A percentile compares a stretch with the other conserved stretches of the same genome.
These are phyloP conservation scores for Tricholoma sp. DNA, from an alignment of 768 basidiomycete genomes.

Conservation along the genomic window DNA sequence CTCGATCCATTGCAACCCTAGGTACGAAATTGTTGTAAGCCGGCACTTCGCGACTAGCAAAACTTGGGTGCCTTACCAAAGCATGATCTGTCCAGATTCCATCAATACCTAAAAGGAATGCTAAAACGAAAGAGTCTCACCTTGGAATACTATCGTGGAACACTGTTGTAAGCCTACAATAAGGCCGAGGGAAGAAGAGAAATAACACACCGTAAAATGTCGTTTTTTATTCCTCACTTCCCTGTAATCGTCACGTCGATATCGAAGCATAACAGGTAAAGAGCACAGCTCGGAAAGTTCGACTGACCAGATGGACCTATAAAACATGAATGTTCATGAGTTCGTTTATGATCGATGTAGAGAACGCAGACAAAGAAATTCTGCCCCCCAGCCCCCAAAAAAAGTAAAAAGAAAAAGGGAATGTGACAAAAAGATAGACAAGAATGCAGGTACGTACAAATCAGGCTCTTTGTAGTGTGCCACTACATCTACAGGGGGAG, in stretches of 20 bases:
- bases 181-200: background rate
- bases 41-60: background rate
- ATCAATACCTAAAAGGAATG: conserved; percentile 15
- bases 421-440: conserved; percentile 4
- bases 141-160: conserved; percentile 64
- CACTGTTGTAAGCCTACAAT: background rate
- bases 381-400: background rate
- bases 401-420: too few relatives aligned
- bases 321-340: background rate
- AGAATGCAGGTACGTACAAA: conserved; percentile 46
- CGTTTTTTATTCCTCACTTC: conserved; percentile 85
- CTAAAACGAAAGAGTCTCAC: conserved; percentile 33
- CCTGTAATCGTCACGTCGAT: conserved; percentile 39
- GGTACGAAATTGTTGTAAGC: background rate
- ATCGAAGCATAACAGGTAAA: conserved; percentile 9
- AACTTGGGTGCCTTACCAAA: conserved; percentile 50
- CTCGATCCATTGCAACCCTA: conserved; percentile 95
- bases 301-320: conserved; percentile 76
- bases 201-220: conserved; percentile 68
- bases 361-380: background rate
- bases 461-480: conserved; percentile 70
- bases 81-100: conserved; percentile 58
- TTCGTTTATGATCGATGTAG: background rate
- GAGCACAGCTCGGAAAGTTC: background rate
- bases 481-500: conserved; percentile 54